These are phyloP conservation scores for Lactarius deliciosus DNA, from an alignment of 768 basidiomycete genomes.

Conservation along the genomic window DNA sequence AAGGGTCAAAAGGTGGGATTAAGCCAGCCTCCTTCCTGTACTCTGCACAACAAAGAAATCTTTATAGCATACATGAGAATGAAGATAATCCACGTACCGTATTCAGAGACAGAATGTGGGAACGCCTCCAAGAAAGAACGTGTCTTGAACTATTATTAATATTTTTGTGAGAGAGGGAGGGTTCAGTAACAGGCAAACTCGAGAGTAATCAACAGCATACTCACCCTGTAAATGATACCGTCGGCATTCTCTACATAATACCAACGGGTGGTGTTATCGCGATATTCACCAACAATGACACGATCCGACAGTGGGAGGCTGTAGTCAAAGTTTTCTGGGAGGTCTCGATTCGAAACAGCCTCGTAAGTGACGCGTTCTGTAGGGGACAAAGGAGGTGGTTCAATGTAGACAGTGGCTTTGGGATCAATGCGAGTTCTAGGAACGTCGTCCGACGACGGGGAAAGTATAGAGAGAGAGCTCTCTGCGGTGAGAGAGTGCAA, in stretches of 20 bases:
- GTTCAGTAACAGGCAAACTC: background rate
- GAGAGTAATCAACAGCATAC: background rate
- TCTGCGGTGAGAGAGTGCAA: background rate
- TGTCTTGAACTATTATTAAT: conserved; percentile 20
- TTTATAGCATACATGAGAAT: background rate
- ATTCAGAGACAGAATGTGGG: conserved; percentile 27
- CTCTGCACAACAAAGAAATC: conserved; percentile 38
- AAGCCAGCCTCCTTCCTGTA: conserved; percentile 43
- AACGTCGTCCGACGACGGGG: background rate
- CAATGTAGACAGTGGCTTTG: conserved; percentile 9
- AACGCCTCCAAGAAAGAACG: conserved; percentile 16
- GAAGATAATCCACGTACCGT: conserved; percentile 18
- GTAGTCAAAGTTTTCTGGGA: conserved; percentile 24
- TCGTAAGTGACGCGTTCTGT: conserved; percentile 24
- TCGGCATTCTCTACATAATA: conserved; percentile 25
- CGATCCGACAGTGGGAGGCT: conserved; percentile 19
- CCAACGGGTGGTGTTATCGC: conserved; percentile 21
- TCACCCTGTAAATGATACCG: conserved; percentile 26
- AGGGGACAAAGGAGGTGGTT: conserved; percentile 3
- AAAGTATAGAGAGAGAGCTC: background rate
- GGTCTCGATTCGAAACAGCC: conserved; percentile 18
- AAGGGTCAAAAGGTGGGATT: conserved; percentile 59
- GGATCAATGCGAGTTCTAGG: background rate
- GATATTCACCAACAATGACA: conserved; percentile 26
- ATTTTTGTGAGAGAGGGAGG: background rate